Percentiles rank a stretch among this genome's conserved stretches.
Evolutionary conservation across 768 basidiomycete genomes (phyloP).

Genomic region (Tylopilus intermedius): DNA sequence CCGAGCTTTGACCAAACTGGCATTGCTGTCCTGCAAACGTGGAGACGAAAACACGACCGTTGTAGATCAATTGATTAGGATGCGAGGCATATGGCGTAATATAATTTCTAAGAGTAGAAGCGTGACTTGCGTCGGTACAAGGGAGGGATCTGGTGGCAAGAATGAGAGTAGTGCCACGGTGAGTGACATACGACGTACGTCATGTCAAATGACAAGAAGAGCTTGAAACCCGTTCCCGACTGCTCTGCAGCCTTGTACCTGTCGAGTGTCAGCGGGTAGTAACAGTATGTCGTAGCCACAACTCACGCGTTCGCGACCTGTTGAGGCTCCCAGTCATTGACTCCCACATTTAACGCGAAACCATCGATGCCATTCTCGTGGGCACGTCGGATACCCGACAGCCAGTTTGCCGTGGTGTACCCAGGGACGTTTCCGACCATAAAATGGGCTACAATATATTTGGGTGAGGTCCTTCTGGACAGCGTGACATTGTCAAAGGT

Average conservation of each 20-base stretch:
- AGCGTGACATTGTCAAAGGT: background rate
- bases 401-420: constrained; percentile 41
- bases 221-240: constrained; percentile 54
- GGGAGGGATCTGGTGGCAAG: constrained; percentile 43
- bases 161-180: background rate
- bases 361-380: constrained; percentile 57
- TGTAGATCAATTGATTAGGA: constrained; percentile 53
- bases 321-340: constrained; percentile 55
- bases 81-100: constrained; percentile 50
- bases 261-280: constrained; percentile 16
- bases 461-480: constrained; percentile 16
- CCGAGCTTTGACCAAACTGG: constrained; percentile 53
- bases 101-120: constrained; percentile 45
- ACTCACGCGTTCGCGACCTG: constrained; percentile 62
- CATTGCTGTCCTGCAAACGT: constrained; percentile 71
- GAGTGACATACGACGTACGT: constrained; percentile 37
- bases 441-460: constrained; percentile 55
- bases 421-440: constrained; percentile 66
- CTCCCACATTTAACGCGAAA: constrained; percentile 69
- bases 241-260: constrained; percentile 56
- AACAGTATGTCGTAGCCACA: background rate
- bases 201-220: constrained; percentile 81
- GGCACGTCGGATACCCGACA: constrained; percentile 53
- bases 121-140: constrained; percentile 47
- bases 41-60: constrained; percentile 52